These are phyloP conservation scores for Kwoniella dejecticola DNA, from an alignment of 768 basidiomycete species.

Conservation along the genomic window DNA sequence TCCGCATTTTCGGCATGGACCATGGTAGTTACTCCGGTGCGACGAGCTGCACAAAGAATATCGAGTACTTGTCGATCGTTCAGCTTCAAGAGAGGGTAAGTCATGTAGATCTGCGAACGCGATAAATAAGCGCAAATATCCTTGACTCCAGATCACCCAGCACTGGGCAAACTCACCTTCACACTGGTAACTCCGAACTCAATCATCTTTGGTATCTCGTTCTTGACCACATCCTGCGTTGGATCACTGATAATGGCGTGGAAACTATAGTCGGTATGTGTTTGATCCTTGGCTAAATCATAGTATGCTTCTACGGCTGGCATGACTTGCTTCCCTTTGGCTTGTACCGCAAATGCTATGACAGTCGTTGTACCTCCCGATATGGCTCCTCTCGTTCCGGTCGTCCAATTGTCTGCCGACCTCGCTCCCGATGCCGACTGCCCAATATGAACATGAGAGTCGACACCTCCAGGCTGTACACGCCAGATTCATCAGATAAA, in stretches of 20 bases:
- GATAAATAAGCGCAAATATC: neutral
- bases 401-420: slow-evolving; percentile 54
- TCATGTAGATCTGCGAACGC: slow-evolving; percentile 47
- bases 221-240: slow-evolving; percentile 49
- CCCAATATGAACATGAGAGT: slow-evolving; percentile 57
- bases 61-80: slow-evolving; percentile 55
- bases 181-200: slow-evolving; percentile 55
- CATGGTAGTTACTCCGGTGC: slow-evolving; percentile 51
- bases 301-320: slow-evolving; percentile 55
- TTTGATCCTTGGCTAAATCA: slow-evolving; percentile 45
- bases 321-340: slow-evolving; percentile 33
- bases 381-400: slow-evolving; percentile 53
- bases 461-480: slow-evolving; percentile 54
- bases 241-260: slow-evolving; percentile 57
- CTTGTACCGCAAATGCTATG: slow-evolving; percentile 56
- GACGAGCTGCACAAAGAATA: slow-evolving; percentile 51
- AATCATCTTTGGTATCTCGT: slow-evolving; percentile 55
- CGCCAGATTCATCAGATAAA: neutral
- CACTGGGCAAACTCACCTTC: slow-evolving; percentile 51
- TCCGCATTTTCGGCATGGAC: slow-evolving; percentile 55
- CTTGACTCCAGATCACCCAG: too few species aligned
- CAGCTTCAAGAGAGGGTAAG: slow-evolving; percentile 55
- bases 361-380: slow-evolving; percentile 56
- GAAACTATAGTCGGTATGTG: slow-evolving; percentile 54
- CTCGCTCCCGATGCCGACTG: slow-evolving; percentile 48